Conservation (phyloP, 352 stramenopile species). For the Thalassiosira ordinaria region DNA sequence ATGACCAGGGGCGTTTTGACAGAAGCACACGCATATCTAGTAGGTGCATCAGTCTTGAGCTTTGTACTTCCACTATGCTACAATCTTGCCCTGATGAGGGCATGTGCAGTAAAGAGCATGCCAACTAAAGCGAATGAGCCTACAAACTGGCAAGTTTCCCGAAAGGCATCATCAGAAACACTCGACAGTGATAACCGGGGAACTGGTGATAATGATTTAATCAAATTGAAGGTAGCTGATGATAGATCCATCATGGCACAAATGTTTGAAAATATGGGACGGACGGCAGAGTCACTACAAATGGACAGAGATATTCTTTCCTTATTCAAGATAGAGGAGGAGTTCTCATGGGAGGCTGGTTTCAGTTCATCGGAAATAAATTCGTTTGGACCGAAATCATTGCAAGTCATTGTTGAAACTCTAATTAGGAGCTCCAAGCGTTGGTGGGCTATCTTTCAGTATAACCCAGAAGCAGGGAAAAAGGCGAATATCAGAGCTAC, state of each 20-base stretch:
- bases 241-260: slow-evolving; percentile 2
- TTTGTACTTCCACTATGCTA: slow-evolving; percentile 28
- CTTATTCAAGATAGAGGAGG: too few relatives aligned
- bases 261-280: slow-evolving; percentile 17
- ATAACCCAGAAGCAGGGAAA: background rate
- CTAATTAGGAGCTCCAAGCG: background rate
- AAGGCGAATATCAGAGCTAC: background rate
- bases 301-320: too few relatives aligned
- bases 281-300: too few relatives aligned
- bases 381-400: slow-evolving; percentile 11
- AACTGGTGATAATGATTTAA: background rate
- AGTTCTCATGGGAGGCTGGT: slow-evolving; percentile 14
- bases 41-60: slow-evolving; percentile 19
- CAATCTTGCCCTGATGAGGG: slow-evolving; percentile 19
- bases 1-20: slow-evolving; percentile 3
- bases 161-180: too few relatives aligned
- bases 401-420: slow-evolving; percentile 8
- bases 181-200: too few relatives aligned
- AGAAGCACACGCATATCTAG: slow-evolving; percentile 18
- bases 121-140: too few relatives aligned
- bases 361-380: slow-evolving; percentile 18
- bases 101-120: too few relatives aligned
- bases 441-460: background rate
- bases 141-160: too few relatives aligned
- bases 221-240: slow-evolving; percentile 5